Conservation (phyloP, 805 yeast species). For the Pichia paraexigua region DNA sequence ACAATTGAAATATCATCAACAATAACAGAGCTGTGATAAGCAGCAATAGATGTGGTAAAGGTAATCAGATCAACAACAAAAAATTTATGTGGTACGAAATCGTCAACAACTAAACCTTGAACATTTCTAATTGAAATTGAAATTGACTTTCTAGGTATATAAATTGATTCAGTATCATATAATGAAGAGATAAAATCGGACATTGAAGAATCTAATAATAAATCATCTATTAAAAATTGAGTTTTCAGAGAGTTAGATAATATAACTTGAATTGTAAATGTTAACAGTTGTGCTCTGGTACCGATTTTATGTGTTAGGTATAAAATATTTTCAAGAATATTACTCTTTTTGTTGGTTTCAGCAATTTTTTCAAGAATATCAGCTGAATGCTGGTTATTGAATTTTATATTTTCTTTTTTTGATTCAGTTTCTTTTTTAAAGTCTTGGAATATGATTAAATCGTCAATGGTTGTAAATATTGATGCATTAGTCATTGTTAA, state of each 20-base stretch:
- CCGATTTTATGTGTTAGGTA: conserved; percentile 17
- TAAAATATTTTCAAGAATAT: conserved; percentile 2
- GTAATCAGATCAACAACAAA: conserved; percentile 15
- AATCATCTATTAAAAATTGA: conserved; percentile 19
- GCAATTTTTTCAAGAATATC: background rate
- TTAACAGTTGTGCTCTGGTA: conserved; percentile 20
- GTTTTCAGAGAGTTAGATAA: conserved; percentile 11
- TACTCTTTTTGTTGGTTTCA: background rate
- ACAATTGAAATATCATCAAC: conserved; percentile 4
- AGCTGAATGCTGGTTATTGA: background rate
- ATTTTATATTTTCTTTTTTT: background rate
- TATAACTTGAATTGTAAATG: conserved; percentile 12
- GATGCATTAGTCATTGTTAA: conserved; percentile 16
- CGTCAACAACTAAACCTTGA: conserved; percentile 15
- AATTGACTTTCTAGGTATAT: conserved; percentile 13
- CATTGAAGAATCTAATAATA: conserved; percentile 20
- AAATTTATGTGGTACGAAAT: conserved; percentile 5
- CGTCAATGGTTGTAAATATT: conserved; percentile 13
- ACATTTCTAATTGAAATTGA: conserved; percentile 16
- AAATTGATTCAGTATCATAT: conserved; percentile 11
- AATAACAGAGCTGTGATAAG: conserved; percentile 6
- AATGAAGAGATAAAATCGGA: conserved; percentile 20
- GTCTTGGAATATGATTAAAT: conserved; percentile 2
- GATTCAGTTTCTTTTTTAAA: background rate
- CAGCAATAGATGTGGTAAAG: conserved; percentile 8